Conservation (phyloP, 768 basidiomycete genomes). For the Cystobasidium onofrii region DNA sequence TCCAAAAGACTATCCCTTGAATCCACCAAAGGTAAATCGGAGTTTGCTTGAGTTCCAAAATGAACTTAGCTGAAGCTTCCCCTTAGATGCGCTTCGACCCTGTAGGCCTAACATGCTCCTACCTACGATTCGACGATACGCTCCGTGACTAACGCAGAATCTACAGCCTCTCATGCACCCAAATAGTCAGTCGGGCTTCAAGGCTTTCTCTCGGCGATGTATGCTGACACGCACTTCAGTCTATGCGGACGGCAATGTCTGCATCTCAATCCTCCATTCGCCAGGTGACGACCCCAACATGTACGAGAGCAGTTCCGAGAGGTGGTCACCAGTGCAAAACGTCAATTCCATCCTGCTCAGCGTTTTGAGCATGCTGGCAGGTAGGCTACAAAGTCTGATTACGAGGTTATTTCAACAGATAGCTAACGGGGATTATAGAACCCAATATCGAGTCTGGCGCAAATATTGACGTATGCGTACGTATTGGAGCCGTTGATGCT, state of each 20-base stretch:
- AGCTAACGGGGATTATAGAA: constrained; percentile 50
- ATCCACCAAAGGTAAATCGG: constrained; percentile 66
- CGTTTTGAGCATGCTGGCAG: constrained; percentile 94
- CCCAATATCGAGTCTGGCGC: constrained; percentile 96
- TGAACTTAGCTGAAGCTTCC: neutral
- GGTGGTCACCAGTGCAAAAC: constrained; percentile 98
- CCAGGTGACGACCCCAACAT: constrained; percentile 58
- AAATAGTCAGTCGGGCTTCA: constrained; percentile 61
- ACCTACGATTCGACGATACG: neutral
- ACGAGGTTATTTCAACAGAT: neutral
- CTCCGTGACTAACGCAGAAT: neutral
- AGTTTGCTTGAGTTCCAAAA: neutral
- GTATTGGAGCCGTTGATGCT: neutral
- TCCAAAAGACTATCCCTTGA: constrained; percentile 75
- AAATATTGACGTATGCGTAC: constrained; percentile 55
- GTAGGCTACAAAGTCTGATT: constrained; percentile 49
- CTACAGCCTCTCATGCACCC: constrained; percentile 76
- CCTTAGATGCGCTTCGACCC: constrained; percentile 86
- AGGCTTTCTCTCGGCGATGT: neutral
- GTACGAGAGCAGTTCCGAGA: constrained; percentile 89
- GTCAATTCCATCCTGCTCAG: constrained; percentile 66
- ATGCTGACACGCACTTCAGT: constrained; percentile 51
- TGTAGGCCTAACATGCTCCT: neutral
- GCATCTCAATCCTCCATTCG: constrained; percentile 92
- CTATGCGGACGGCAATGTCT: constrained; percentile 91